phyloP scores from a whole-genome alignment of 176 grass and related monocot genomes.

The Paspalum vaginatum region DNA sequence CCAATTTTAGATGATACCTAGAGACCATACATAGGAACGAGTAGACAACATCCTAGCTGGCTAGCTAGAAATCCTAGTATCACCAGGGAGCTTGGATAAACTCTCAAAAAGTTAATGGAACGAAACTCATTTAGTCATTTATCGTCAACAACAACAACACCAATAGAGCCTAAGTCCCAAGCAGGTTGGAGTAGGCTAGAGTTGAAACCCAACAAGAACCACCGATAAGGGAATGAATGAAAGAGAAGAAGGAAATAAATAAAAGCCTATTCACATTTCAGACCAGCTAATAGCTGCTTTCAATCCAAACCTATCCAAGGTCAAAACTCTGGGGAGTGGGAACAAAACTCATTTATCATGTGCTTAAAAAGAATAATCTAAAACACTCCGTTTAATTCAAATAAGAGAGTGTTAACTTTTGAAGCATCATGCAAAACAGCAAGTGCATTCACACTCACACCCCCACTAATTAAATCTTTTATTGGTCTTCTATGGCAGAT shows the following conservation, averaged over 20 bases:
- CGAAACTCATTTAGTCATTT: background rate
- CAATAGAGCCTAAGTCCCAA: too few species aligned
- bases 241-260: too few species aligned
- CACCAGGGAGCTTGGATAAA: background rate
- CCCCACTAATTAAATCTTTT: background rate
- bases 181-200: too few species aligned
- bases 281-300: too few species aligned
- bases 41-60: constrained; percentile 5
- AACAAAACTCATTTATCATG: background rate
- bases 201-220: too few species aligned
- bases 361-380: background rate
- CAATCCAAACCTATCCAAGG: too few species aligned
- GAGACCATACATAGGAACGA: background rate
- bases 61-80: constrained; percentile 28
- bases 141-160: too few species aligned
- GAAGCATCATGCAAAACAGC: background rate
- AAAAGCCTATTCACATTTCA: too few species aligned
- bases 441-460: background rate
- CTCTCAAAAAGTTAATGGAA: background rate
- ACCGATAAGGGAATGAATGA: too few species aligned
- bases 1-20: background rate
- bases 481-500: background rate
- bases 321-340: too few species aligned
- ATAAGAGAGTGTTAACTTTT: background rate
- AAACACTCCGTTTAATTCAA: constrained; percentile 5